These are phyloP conservation scores for Kodamaea kakaduensis DNA, from an alignment of 805 yeast species.

Conservation along the genomic window DNA sequence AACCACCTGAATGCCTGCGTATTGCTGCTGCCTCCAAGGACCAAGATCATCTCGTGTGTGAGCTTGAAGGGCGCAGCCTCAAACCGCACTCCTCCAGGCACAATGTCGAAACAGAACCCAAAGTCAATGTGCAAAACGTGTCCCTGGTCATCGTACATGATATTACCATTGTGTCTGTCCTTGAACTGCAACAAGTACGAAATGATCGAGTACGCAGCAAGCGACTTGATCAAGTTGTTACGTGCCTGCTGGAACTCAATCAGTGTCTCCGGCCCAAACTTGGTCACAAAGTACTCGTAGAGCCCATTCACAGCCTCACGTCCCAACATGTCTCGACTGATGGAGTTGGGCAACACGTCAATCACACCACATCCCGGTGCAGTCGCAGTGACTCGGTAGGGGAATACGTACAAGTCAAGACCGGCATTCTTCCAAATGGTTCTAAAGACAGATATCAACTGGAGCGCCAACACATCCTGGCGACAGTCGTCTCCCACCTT, in stretches of 20 bases:
- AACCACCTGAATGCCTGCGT: conserved; percentile 91
- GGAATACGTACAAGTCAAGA: conserved; percentile 85
- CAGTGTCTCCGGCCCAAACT: conserved; percentile 92
- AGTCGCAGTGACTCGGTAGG: conserved; percentile 94
- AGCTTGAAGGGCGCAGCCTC: conserved; percentile 98
- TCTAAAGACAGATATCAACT: conserved; percentile 85
- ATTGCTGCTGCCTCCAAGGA: conserved; percentile 83
- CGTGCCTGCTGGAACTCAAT: conserved; percentile 88
- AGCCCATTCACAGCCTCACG: conserved; percentile 98
- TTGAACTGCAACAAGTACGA: conserved; percentile 90
- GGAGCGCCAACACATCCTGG: conserved; percentile 93
- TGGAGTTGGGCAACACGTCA: conserved; percentile 93
- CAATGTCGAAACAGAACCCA: conserved; percentile 98
- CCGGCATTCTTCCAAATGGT: conserved; percentile 88
- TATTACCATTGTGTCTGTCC: conserved; percentile 97
- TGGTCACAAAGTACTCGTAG: conserved; percentile 85
- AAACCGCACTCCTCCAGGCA: conserved; percentile 97
- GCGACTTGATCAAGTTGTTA: conserved; percentile 85
- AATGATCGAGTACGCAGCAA: conserved; percentile 91
- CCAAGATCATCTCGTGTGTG: conserved; percentile 93
- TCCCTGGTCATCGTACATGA: conserved; percentile 93
- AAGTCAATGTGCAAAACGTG: conserved; percentile 95
- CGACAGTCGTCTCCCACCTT: conserved; percentile 99
- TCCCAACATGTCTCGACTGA: conserved; percentile 97
- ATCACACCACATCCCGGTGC: conserved; percentile 99